Evolutionary conservation across 2,329 filamentous ascomycete genomes (phyloP).

Genomic region (Cadophora sp.): DNA sequence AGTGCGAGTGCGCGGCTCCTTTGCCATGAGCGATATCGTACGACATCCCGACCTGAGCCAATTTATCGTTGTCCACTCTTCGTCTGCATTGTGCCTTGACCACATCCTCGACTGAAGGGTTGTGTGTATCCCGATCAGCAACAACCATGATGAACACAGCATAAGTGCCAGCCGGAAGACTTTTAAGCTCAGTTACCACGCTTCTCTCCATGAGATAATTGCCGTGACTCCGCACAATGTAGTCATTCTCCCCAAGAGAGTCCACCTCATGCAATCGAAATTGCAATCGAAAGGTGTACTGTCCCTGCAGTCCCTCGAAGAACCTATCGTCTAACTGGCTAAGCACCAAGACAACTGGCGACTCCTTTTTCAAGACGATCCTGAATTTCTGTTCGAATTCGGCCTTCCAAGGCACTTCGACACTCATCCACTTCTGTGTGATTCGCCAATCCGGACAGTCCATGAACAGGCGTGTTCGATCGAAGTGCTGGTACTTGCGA

Average conservation of each 20-base stretch:
- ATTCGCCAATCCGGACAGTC: slow-evolving; percentile 62
- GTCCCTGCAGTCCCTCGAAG: slow-evolving; percentile 65
- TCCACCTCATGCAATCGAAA: slow-evolving; percentile 58
- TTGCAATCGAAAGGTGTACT: slow-evolving; percentile 59
- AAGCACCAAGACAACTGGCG: slow-evolving; percentile 64
- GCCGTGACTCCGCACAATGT: slow-evolving; percentile 64
- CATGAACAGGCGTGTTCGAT: slow-evolving; percentile 67
- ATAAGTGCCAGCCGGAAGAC: slow-evolving; percentile 63
- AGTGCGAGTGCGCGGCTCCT: slow-evolving; percentile 58
- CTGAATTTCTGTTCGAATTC: slow-evolving; percentile 68
- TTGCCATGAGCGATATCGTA: slow-evolving; percentile 68
- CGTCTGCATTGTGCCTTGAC: slow-evolving; percentile 58
- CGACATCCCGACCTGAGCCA: slow-evolving; percentile 62
- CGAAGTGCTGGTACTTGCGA: slow-evolving; percentile 66
- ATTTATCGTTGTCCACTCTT: slow-evolving; percentile 62
- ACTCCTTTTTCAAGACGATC: slow-evolving; percentile 61
- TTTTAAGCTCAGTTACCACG: slow-evolving; percentile 63
- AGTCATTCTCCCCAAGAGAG: slow-evolving; percentile 60
- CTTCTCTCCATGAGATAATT: slow-evolving; percentile 65
- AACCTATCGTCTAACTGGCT: slow-evolving; percentile 69
- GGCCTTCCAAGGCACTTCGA: slow-evolving; percentile 67
- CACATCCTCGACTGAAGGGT: slow-evolving; percentile 60
- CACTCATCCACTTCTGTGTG: slow-evolving; percentile 65
- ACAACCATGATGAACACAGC: slow-evolving; percentile 63
- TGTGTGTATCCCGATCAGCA: slow-evolving; percentile 53